Percentiles rank a stretch among this genome's conserved stretches.
Conservation (phyloP, 2,329 filamentous ascomycete genomes). For the Neofusicoccum parvum region DNA sequence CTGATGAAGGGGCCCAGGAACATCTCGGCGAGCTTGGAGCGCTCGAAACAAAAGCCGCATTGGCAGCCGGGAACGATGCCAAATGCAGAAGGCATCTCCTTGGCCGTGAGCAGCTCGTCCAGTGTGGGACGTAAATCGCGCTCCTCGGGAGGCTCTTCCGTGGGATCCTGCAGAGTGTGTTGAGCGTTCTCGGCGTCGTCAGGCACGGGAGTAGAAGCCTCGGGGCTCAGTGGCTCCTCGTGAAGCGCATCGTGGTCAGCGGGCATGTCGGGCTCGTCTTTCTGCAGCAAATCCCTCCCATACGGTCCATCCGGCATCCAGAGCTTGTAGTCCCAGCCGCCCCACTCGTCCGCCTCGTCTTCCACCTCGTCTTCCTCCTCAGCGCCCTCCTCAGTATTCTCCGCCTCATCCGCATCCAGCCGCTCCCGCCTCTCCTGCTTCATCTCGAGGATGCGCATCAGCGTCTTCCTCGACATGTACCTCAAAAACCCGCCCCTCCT, state of each 20-base stretch:
- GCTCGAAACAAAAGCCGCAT: not conserved
- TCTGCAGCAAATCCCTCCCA: not conserved
- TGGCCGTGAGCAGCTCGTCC: not conserved
- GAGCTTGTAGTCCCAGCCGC: not conserved
- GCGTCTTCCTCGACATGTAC: conserved; percentile 35
- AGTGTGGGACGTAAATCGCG: not conserved
- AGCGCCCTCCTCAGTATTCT: not conserved
- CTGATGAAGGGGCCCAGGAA: not conserved
- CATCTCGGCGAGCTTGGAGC: not conserved
- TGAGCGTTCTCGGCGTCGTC: not conserved
- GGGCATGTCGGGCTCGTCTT: too few species aligned
- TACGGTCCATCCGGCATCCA: not conserved
- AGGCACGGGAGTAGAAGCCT: not conserved
- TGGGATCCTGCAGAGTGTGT: too few species aligned
- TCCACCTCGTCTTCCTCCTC: not conserved
- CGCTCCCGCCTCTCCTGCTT: not conserved
- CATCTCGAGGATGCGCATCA: not conserved
- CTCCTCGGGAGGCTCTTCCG: too few species aligned
- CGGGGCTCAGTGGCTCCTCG: not conserved
- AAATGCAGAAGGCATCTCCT: not conserved
- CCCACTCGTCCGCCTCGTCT: not conserved
- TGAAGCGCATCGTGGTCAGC: not conserved
- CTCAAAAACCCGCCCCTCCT: conserved; percentile 52
- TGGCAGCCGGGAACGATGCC: not conserved
- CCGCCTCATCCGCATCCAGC: not conserved